Evolutionary conservation across 306 rosid genomes (phyloP).

Genomic region (Fragaria nilgerrensis): DNA sequence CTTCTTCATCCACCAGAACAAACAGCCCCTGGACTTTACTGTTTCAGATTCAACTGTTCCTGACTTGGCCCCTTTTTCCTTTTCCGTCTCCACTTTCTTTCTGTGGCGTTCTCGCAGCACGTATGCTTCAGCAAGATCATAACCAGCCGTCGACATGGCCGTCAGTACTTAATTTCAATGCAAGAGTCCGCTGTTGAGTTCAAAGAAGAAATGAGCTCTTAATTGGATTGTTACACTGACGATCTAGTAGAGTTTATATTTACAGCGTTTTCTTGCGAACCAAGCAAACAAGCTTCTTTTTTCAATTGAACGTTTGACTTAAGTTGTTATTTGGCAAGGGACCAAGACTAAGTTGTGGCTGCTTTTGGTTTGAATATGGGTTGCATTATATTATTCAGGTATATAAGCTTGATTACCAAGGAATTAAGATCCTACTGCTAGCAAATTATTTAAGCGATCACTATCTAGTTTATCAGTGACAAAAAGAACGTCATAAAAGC

Average conservation of each 20-base stretch:
- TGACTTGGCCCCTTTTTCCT: not conserved
- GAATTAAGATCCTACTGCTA: not conserved
- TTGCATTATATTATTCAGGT: not conserved
- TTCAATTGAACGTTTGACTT: not conserved
- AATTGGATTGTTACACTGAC: not conserved
- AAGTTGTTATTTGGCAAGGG: not conserved
- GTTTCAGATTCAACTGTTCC: not conserved
- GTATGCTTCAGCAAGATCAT: slow-evolving; percentile 20
- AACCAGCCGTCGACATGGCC: not conserved
- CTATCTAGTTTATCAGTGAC: no score
- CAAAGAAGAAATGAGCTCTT: no score
- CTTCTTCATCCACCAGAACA: not conserved
- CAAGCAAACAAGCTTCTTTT: not conserved
- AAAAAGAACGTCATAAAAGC: no score
- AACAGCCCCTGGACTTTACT: not conserved
- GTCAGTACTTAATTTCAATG: no score
- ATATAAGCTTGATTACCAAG: not conserved
- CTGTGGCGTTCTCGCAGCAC: slow-evolving; percentile 2
- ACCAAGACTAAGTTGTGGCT: not conserved
- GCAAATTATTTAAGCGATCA: no score
- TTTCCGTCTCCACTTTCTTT: slow-evolving; percentile 10
- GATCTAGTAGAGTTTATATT: not conserved
- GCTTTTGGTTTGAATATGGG: not conserved
- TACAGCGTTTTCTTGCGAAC: not conserved
- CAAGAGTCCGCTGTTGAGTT: not conserved